phyloP scores from a whole-genome alignment of 371 early-diverging fungal genomes.

The Caulochytrium protostelioides region DNA sequence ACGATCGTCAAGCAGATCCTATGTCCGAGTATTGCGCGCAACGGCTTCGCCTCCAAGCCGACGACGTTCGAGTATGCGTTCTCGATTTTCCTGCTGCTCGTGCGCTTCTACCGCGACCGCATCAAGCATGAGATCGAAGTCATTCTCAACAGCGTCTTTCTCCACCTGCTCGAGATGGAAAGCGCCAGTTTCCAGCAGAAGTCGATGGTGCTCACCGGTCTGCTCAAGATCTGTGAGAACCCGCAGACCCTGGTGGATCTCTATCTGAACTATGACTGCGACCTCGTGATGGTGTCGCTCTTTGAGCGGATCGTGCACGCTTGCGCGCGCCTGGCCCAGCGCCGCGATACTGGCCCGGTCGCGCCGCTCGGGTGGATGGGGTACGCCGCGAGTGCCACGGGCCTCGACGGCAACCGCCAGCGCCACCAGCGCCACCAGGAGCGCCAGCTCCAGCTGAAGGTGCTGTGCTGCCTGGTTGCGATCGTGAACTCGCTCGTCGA shows the following conservation, averaged over 20 bases:
- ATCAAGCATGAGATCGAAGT: constrained; percentile 54
- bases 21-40: constrained; percentile 51
- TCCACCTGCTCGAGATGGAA: constrained; percentile 41
- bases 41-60: constrained; percentile 49
- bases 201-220: constrained; percentile 18
- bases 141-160: constrained; percentile 41
- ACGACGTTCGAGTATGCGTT: constrained; percentile 58
- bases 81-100: constrained; percentile 52
- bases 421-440: constrained; percentile 10
- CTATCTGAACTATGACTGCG: constrained; percentile 37
- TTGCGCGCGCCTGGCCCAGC: constrained; percentile 18
- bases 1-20: constrained; percentile 49
- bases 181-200: constrained; percentile 26
- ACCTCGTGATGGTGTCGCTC: constrained; percentile 15
- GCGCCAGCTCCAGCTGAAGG: constrained; percentile 9
- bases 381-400: constrained; percentile 9
- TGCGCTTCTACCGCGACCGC: constrained; percentile 39
- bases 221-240: constrained; percentile 21
- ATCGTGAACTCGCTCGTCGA: constrained; percentile 16
- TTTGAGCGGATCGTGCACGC: constrained; percentile 22
- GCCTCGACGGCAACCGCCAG: constrained; percentile 3
- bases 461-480: constrained; percentile 16
- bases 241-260: constrained; percentile 28
- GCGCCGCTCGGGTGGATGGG: constrained; percentile 3
- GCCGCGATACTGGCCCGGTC: constrained; percentile 6